These are phyloP conservation scores for Oidium heveae DNA, from an alignment of 2,329 filamentous ascomycete species.

Conservation along the genomic window DNA sequence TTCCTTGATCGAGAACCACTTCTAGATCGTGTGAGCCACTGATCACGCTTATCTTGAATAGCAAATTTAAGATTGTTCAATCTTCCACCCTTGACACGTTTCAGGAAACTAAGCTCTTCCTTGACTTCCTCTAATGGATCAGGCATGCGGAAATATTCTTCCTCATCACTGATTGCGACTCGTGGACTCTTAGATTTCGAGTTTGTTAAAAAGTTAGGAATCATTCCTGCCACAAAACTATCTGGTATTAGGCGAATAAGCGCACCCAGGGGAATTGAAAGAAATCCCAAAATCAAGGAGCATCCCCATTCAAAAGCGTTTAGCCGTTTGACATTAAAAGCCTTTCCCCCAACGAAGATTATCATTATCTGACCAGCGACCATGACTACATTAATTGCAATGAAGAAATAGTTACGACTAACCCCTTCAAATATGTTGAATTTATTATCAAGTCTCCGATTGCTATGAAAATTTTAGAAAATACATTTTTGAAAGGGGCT, in stretches of 20 bases:
- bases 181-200: slow-evolving; percentile 13
- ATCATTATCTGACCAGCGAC: slow-evolving; percentile 75
- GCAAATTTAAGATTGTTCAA: slow-evolving; percentile 61
- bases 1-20: slow-evolving; percentile 38
- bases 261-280: slow-evolving; percentile 69
- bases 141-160: slow-evolving; percentile 40
- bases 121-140: slow-evolving; percentile 48
- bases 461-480: slow-evolving; percentile 21
- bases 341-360: slow-evolving; percentile 58
- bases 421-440: slow-evolving; percentile 93
- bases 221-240: slow-evolving; percentile 13
- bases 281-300: slow-evolving; percentile 54
- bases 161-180: slow-evolving; percentile 38
- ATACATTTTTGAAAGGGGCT: neutral
- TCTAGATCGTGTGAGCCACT: slow-evolving; percentile 33
- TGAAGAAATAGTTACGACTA: slow-evolving; percentile 66
- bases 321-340: slow-evolving; percentile 40
- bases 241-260: slow-evolving; percentile 68
- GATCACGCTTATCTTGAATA: slow-evolving; percentile 49
- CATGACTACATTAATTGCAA: slow-evolving; percentile 67
- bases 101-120: slow-evolving; percentile 59
- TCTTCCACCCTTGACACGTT: slow-evolving; percentile 56
- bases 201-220: slow-evolving; percentile 8
- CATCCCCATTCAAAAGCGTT: slow-evolving; percentile 64
- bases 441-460: slow-evolving; percentile 76